Conservation (phyloP, 257 asterid species). For the Lycium ferocissimum region DNA sequence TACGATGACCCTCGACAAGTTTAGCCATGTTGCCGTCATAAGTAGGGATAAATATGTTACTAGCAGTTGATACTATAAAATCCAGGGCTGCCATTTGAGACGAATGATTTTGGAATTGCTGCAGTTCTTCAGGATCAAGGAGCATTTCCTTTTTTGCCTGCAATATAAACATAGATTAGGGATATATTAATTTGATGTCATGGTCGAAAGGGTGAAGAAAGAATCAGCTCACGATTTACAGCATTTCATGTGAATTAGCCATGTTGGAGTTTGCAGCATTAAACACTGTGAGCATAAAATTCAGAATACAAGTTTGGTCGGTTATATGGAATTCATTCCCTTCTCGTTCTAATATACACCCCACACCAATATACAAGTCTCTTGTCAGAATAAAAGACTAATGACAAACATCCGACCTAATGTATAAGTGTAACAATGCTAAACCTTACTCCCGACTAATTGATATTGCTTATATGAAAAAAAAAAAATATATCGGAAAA, state of each 20-base stretch:
- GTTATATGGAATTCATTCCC: no score
- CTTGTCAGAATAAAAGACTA: no score
- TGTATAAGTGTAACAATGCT: no score
- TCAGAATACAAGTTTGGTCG: no score
- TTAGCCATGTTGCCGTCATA: conserved; percentile 96
- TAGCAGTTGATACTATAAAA: conserved; percentile 83
- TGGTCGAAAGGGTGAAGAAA: neutral
- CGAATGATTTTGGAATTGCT: conserved; percentile 85
- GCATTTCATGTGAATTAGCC: neutral
- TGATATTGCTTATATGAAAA: no score
- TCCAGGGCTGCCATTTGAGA: conserved; percentile 99
- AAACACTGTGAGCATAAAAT: no score
- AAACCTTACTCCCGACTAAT: no score
- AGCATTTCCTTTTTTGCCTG: conserved; percentile 91
- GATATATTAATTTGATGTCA: neutral
- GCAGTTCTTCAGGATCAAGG: conserved; percentile 67
- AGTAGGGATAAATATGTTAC: conserved; percentile 78
- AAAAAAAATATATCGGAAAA: no score
- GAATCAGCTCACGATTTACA: neutral
- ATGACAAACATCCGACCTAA: no score
- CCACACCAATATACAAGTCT: no score
- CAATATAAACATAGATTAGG: conserved; percentile 18
- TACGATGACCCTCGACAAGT: conserved; percentile 93
- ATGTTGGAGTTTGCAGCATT: neutral
- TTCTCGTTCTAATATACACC: no score